Evolutionary conservation across 352 stramenopile species (phyloP).

Genomic region (Globisporangium mamillatum): DNA sequence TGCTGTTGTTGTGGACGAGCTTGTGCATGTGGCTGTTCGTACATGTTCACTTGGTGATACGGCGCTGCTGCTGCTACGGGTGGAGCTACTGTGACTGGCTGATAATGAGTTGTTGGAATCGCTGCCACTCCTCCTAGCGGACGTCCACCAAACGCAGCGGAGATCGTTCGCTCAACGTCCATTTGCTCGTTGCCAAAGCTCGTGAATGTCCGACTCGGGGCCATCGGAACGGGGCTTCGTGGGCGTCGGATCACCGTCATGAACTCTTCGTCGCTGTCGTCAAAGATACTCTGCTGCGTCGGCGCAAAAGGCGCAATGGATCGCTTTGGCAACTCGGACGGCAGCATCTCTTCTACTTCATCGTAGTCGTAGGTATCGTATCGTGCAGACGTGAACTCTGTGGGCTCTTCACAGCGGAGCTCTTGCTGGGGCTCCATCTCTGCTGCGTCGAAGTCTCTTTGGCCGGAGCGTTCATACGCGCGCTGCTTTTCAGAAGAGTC

Average conservation of each 20-base stretch:
- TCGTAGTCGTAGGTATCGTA: background rate
- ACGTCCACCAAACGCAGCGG: constrained; percentile 18
- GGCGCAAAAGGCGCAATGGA: constrained; percentile 11
- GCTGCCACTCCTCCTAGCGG: background rate
- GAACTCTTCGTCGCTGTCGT: constrained; percentile 23
- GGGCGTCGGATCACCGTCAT: constrained; percentile 14
- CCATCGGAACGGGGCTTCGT: background rate
- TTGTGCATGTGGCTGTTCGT: constrained; percentile 4
- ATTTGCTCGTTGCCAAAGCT: constrained; percentile 13
- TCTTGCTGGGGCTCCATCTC: background rate
- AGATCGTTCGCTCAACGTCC: constrained; percentile 19
- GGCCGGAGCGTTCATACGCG: background rate
- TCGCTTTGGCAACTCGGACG: constrained; percentile 3
- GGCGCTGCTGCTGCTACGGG: background rate
- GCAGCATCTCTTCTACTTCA: background rate
- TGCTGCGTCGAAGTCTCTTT: background rate
- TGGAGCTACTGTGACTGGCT: background rate
- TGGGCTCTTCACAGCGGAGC: background rate
- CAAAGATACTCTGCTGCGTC: constrained; percentile 11
- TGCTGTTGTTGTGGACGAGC: background rate
- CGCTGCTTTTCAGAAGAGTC: background rate
- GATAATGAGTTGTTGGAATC: background rate
- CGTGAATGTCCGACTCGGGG: background rate
- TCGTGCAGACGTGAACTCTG: background rate
- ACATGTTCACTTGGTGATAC: constrained; percentile 12